Evolutionary conservation across 352 stramenopile genomes (phyloP).

Genomic region (Stramenopiles sp.): DNA sequence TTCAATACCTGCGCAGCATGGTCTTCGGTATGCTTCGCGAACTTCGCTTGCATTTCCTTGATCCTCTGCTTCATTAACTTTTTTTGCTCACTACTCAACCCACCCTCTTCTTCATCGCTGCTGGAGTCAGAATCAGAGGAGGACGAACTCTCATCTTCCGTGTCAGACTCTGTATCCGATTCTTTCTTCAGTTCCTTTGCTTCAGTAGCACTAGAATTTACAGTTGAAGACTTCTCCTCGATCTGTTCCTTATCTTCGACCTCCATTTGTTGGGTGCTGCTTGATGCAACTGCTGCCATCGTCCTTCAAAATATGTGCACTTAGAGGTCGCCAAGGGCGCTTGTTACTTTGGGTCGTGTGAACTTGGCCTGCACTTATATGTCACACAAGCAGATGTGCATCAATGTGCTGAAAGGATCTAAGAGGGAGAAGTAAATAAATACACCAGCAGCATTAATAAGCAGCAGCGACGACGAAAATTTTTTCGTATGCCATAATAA

Average conservation of each 20-base stretch:
- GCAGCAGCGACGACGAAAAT: too few relatives aligned
- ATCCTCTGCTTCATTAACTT: not conserved
- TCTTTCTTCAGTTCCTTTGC: not conserved
- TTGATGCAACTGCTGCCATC: not conserved
- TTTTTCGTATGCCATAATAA: too few relatives aligned
- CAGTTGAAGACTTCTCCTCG: not conserved
- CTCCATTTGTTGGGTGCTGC: not conserved
- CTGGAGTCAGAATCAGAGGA: not conserved
- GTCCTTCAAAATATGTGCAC: too few relatives aligned
- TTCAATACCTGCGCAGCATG: not conserved
- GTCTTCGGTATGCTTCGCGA: not conserved
- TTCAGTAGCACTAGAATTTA: not conserved
- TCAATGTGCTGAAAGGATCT: too few relatives aligned
- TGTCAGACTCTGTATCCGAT: not conserved
- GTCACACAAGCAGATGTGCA: too few relatives aligned
- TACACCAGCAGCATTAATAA: too few relatives aligned
- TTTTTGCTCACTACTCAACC: not conserved
- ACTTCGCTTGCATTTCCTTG: not conserved
- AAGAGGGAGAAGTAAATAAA: too few relatives aligned
- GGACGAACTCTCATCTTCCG: too few relatives aligned
- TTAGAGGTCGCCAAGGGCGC: too few relatives aligned
- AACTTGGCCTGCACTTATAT: too few relatives aligned
- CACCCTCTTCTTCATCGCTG: not conserved
- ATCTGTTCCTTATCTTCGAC: not conserved
- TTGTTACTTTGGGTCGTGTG: too few relatives aligned